These are phyloP conservation scores for Botryotinia narcissicola DNA, from an alignment of 2,329 filamentous ascomycete species.

Conservation along the genomic window DNA sequence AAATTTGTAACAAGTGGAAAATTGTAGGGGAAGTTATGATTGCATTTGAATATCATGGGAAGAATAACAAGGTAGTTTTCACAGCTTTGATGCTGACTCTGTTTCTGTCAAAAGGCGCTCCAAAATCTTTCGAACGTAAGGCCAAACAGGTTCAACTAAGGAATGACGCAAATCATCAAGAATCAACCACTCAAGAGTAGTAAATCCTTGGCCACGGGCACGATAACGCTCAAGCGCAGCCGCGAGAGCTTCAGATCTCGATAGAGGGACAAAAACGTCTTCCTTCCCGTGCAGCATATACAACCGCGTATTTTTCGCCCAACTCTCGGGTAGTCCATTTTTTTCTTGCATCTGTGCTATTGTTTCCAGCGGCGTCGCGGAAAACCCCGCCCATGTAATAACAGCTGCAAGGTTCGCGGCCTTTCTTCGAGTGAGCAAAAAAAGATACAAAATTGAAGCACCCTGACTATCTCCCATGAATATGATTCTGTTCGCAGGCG, in stretches of 20 bases:
- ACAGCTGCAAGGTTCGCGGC: slow-evolving; percentile 20
- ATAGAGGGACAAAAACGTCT: slow-evolving; percentile 21
- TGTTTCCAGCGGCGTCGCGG: slow-evolving; percentile 18
- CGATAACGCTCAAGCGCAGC: slow-evolving; percentile 17
- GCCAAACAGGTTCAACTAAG: slow-evolving; percentile 19
- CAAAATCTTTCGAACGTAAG: slow-evolving; percentile 19
- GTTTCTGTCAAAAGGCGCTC: not conserved
- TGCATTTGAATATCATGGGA: not conserved
- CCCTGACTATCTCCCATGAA: slow-evolving; percentile 27
- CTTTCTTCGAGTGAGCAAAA: slow-evolving; percentile 20
- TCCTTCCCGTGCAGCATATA: slow-evolving; percentile 24
- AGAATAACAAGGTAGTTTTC: not conserved
- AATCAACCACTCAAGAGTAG: slow-evolving; percentile 19
- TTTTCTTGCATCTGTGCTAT: slow-evolving; percentile 19
- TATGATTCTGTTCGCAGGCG: slow-evolving; percentile 19
- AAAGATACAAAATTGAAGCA: slow-evolving; percentile 19
- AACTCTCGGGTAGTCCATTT: slow-evolving; percentile 14
- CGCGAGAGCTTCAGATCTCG: slow-evolving; percentile 16
- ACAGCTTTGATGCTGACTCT: not conserved
- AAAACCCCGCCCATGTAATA: slow-evolving; percentile 22
- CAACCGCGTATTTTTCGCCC: slow-evolving; percentile 22
- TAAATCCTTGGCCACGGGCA: slow-evolving; percentile 21
- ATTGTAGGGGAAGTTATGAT: not conserved
- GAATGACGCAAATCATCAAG: slow-evolving; percentile 19
- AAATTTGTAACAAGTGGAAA: not conserved